These are phyloP conservation scores for Brettanomyces anomalus DNA, from an alignment of 805 yeast species.

Conservation along the genomic window DNA sequence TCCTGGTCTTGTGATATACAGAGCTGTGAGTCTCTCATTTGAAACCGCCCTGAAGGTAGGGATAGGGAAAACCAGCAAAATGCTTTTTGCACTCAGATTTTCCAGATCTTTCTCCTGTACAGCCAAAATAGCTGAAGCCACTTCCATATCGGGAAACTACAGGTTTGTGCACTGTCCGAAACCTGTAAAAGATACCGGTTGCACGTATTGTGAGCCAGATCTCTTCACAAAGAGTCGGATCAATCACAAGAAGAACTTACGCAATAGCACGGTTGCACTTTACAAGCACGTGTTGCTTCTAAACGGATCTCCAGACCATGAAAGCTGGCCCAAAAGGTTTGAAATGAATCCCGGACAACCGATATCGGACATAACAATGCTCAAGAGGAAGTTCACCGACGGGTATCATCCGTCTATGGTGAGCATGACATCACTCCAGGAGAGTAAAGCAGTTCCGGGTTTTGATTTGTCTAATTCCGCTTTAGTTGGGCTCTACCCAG, in stretches of 20 bases:
- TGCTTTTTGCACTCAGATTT: too few relatives aligned
- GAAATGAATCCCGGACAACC: conserved; percentile 39
- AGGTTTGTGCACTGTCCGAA: conserved; percentile 32
- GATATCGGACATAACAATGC: conserved; percentile 29
- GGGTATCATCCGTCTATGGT: conserved; percentile 43
- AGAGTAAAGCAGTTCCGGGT: neutral
- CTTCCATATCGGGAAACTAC: conserved; percentile 4
- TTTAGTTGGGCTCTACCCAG: conserved; percentile 42
- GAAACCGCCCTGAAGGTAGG: too few relatives aligned
- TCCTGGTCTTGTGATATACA: too few relatives aligned
- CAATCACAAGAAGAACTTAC: conserved; percentile 30
- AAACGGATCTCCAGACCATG: conserved; percentile 31
- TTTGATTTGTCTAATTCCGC: neutral
- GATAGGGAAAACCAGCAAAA: too few relatives aligned
- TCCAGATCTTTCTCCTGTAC: too few relatives aligned
- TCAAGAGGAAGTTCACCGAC: conserved; percentile 27
- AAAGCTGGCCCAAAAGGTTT: conserved; percentile 40
- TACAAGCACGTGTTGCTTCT: conserved; percentile 51
- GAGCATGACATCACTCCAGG: conserved; percentile 33
- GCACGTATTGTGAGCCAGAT: conserved; percentile 44
- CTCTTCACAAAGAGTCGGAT: conserved; percentile 37
- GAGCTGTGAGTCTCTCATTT: too few relatives aligned
- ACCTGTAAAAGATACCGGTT: conserved; percentile 49
- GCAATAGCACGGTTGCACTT: conserved; percentile 39
- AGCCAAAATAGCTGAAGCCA: neutral